A percentile compares a stretch with the other conserved stretches of the same genome.
Evolutionary conservation across 2,329 filamentous ascomycete species (phyloP).

Genomic region (Scopulariopsis brevicaulis): DNA sequence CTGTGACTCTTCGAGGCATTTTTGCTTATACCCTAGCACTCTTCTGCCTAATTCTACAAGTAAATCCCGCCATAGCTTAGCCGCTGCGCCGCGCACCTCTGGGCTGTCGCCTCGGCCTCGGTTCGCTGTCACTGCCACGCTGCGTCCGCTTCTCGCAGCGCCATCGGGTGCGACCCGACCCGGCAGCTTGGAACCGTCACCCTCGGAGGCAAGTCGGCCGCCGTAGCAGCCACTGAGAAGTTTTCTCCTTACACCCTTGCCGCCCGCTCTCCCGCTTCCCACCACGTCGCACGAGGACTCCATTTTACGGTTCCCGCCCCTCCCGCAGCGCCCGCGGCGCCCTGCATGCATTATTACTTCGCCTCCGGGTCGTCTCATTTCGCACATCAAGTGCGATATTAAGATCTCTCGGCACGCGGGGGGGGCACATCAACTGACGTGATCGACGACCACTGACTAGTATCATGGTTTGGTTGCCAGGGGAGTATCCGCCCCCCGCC

Average conservation of each 20-base stretch:
- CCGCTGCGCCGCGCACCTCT: background rate
- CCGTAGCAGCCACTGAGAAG: background rate
- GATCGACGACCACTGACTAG: background rate
- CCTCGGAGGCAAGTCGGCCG: conserved; percentile 1
- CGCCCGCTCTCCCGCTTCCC: background rate
- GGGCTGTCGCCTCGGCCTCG: background rate
- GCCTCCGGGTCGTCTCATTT: background rate
- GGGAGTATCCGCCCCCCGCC: background rate
- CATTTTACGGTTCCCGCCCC: background rate
- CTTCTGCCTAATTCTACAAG: background rate
- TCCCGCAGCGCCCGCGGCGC: background rate
- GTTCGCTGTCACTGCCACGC: background rate
- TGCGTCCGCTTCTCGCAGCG: background rate
- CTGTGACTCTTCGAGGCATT: background rate
- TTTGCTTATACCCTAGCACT: background rate
- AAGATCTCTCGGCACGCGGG: background rate
- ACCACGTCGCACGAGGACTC: background rate
- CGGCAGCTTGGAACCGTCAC: conserved; percentile 1
- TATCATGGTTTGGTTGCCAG: background rate
- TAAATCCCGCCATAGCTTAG: background rate
- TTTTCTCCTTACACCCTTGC: background rate
- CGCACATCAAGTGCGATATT: background rate
- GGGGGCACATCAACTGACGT: background rate
- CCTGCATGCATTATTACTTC: background rate
- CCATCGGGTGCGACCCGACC: background rate